These are phyloP conservation scores for Salvia splendens DNA, from an alignment of 257 asterid genomes.

Conservation along the genomic window DNA sequence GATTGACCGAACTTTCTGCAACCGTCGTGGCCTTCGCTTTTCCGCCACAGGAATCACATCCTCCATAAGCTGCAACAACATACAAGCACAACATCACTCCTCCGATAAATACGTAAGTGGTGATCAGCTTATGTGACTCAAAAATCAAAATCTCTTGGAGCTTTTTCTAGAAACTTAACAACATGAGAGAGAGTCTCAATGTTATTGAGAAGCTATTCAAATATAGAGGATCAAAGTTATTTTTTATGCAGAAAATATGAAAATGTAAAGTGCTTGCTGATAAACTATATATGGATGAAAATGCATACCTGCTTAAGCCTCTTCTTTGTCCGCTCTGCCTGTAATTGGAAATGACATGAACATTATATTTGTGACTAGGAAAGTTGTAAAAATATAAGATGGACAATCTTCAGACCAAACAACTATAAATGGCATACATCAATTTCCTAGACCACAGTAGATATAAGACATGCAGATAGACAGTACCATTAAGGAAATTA, in stretches of 20 bases:
- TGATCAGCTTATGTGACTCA: background rate
- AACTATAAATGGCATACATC: constrained; percentile 13
- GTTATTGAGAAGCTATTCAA: no score
- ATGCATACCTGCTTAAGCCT: constrained; percentile 67
- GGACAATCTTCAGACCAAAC: constrained; percentile 1
- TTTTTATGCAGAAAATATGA: background rate
- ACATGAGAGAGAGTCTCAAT: no score
- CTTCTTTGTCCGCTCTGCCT: constrained; percentile 69
- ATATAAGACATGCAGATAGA: constrained; percentile 21
- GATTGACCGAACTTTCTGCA: constrained; percentile 60
- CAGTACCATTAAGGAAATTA: background rate
- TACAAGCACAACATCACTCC: background rate
- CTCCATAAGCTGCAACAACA: constrained; percentile 66
- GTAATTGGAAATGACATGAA: constrained; percentile 40
- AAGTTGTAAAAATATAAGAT: constrained; percentile 16
- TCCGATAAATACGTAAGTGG: background rate
- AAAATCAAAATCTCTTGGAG: background rate
- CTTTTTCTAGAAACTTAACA: background rate
- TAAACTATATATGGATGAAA: constrained; percentile 14
- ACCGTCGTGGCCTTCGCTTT: constrained; percentile 59
- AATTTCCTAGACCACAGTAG: constrained; percentile 12
- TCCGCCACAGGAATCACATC: constrained; percentile 77
- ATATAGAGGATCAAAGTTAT: no score
- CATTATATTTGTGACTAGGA: constrained; percentile 31
- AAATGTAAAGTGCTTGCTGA: background rate